Evolutionary conservation across 495 filamentous ascomycete genomes (phyloP), one percentile per base, ranked within the genome.

Genomic region (Sabuloglossum arenarium): DNA sequence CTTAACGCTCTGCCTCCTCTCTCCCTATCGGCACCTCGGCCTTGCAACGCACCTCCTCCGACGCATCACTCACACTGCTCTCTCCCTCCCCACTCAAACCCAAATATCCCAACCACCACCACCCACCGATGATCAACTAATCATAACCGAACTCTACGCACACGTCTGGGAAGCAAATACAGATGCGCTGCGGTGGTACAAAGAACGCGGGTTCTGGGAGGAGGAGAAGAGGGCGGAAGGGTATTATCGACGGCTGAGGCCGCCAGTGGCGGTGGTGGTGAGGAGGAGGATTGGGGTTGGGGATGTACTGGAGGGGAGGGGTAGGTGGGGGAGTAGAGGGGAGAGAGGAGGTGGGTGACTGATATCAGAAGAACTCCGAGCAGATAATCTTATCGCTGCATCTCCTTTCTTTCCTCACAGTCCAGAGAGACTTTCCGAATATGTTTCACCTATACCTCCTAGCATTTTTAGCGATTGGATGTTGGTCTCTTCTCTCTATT

Each of bases 141-240:
- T 65, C 8, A 54, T 63, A 2, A n/a, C n/a, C n/a, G 27, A 57
- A 21, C 23, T 88, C 11, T 88, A 85, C 54, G 91, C 91, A 14
- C 91, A 98, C 70, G 91, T 97, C 1, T 96, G 94, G 82, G 86
- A 91, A 58, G 80, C 82, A 57, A 97, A 98, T 64, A 75, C 78
- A 11, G 91, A 94, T 43, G 91, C 78, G 0, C 66, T 93, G 64
- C 75, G 77, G 57, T 98, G 91, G 91, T 98, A 98, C 72, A 60
- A 66, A 23, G 76, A 77, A 56, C 74, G 87, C n/a, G 88, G 90
- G 4, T 98, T 98, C 60, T 65, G 67, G 57, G 66, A 74, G 8
- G 71, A 79, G 32, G 69, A 72, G 16, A 75, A 68, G 49, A 70
- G 81, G 12, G 65, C 86, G 0, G 67, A 81, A 58, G 82, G 79